Evolutionary conservation across 805 yeast genomes (phyloP).

Genomic region (Hanseniaspora singularis): DNA sequence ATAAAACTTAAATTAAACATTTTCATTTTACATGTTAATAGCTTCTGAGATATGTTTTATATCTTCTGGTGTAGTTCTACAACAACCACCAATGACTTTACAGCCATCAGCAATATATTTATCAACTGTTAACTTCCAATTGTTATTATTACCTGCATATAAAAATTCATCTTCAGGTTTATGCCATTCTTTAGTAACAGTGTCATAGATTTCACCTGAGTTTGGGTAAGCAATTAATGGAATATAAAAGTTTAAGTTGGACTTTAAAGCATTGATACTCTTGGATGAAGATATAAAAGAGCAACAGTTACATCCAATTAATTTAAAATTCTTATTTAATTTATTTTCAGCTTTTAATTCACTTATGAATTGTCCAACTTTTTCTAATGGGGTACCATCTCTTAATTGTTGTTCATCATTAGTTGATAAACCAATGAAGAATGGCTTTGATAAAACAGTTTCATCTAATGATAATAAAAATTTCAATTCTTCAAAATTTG

Average conservation of each 20-base stretch:
- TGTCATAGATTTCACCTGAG: slow-evolving; percentile 57
- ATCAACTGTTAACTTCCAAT: slow-evolving; percentile 29
- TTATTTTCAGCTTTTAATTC: neutral
- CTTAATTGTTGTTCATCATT: slow-evolving; percentile 31
- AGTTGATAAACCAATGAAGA: slow-evolving; percentile 36
- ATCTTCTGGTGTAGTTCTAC: slow-evolving; percentile 50
- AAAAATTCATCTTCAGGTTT: slow-evolving; percentile 18
- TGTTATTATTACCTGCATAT: slow-evolving; percentile 16
- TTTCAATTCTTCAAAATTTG: slow-evolving; percentile 45
- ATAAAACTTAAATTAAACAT: neutral
- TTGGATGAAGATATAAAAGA: slow-evolving; percentile 21
- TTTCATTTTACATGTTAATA: no score
- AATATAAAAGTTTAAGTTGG: slow-evolving; percentile 1
- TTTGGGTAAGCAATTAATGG: slow-evolving; percentile 45
- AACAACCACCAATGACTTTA: slow-evolving; percentile 62
- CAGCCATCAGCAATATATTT: slow-evolving; percentile 26
- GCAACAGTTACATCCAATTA: slow-evolving; percentile 58
- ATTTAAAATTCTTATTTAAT: slow-evolving; percentile 3
- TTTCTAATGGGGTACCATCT: slow-evolving; percentile 36
- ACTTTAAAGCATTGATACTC: slow-evolving; percentile 1
- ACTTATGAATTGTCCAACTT: slow-evolving; percentile 1
- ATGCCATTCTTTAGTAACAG: slow-evolving; percentile 35
- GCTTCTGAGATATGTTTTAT: slow-evolving; percentile 19
- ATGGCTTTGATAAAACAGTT: slow-evolving; percentile 35
- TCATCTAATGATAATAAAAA: slow-evolving; percentile 33